phyloP scores from a whole-genome alignment of 805 yeast genomes.

The Komagataella pastoris region DNA sequence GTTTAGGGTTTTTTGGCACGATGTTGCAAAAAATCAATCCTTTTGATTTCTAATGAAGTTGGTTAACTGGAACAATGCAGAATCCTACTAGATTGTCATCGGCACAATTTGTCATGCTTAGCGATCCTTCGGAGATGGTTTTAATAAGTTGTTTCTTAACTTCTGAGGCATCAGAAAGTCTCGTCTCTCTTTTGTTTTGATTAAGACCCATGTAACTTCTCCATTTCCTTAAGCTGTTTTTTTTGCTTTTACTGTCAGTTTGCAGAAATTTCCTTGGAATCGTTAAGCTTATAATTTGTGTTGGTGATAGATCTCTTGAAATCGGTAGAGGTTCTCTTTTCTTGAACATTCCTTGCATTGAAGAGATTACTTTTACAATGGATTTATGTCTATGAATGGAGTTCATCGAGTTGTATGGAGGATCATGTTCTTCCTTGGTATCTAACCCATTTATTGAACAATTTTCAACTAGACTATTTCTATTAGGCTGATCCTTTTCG shows the following conservation, averaged over 20 bases:
- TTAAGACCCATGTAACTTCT: neutral
- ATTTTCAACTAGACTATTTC: neutral
- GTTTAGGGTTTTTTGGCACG: neutral
- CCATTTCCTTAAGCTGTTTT: neutral
- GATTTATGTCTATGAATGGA: neutral
- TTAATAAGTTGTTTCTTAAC: neutral
- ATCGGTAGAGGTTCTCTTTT: neutral
- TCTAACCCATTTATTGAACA: neutral
- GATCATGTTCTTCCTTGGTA: neutral
- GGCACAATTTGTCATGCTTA: neutral
- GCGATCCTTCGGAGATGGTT: neutral
- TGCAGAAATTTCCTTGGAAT: neutral
- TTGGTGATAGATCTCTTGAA: neutral
- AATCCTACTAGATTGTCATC: neutral
- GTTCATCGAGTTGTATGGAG: neutral
- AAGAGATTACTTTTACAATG: neutral
- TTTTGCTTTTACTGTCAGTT: neutral
- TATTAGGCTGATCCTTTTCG: no score
- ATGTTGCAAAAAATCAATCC: neutral
- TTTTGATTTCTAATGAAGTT: neutral
- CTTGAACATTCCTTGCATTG: neutral
- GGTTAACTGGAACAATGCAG: neutral
- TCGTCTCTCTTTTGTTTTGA: neutral
- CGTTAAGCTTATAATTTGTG: neutral
- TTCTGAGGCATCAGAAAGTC: neutral